Conservation (phyloP, 768 basidiomycete genomes). For the Hydnomerulius pinastri region DNA sequence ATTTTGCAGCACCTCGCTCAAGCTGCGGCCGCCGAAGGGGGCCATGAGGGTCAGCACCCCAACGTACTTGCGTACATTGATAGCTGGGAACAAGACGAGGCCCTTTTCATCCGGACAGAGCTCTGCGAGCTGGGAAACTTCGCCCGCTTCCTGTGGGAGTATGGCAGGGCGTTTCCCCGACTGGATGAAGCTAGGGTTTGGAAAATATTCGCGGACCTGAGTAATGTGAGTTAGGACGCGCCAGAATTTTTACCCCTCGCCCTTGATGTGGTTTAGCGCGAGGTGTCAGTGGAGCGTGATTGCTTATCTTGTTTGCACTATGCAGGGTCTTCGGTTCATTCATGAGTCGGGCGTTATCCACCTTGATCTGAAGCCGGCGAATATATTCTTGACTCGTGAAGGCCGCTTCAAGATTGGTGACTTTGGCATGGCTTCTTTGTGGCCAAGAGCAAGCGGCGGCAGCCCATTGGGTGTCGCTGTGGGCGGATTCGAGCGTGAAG, state of each 20-base stretch:
- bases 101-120: slow-evolving; percentile 90
- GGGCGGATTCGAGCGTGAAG: slow-evolving; percentile 87
- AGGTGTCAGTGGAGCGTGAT: slow-evolving; percentile 14
- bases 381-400: slow-evolving; percentile 85
- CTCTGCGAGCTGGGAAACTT: slow-evolving; percentile 94
- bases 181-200: slow-evolving; percentile 93
- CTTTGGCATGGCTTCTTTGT: slow-evolving; percentile 97
- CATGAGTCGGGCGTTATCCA: slow-evolving; percentile 90
- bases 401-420: slow-evolving; percentile 97
- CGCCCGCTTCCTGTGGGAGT: slow-evolving; percentile 87
- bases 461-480: slow-evolving; percentile 38
- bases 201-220: slow-evolving; percentile 92
- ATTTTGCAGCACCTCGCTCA: slow-evolving; percentile 75
- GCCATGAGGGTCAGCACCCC: slow-evolving; percentile 51
- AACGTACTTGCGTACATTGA: slow-evolving; percentile 89
- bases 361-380: slow-evolving; percentile 96
- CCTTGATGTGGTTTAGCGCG: slow-evolving; percentile 27
- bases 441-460: slow-evolving; percentile 60
- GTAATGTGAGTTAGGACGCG: slow-evolving; percentile 61
- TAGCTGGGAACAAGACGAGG: slow-evolving; percentile 93
- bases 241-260: slow-evolving; percentile 2
- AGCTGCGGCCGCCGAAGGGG: slow-evolving; percentile 27
- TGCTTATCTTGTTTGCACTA: slow-evolving; percentile 27
- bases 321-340: slow-evolving; percentile 83
- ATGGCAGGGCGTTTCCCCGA: slow-evolving; percentile 79